Conservation (phyloP, 106 monocot genomes). For the Gastrodia elata region DNA sequence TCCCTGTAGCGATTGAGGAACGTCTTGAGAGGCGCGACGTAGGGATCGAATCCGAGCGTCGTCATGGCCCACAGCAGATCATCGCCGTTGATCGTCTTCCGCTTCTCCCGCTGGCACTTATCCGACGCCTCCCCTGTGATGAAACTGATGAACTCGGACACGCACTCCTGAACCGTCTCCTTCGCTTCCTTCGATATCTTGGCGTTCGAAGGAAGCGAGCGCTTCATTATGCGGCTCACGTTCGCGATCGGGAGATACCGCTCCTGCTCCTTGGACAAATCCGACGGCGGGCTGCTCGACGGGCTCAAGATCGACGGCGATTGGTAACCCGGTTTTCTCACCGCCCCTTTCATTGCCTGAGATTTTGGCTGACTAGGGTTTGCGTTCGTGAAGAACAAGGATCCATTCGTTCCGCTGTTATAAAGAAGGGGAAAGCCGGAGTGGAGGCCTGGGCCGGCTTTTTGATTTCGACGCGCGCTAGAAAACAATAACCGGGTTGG, state of each 20-base stretch:
- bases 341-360: constrained; percentile 23
- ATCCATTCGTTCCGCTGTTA: too few relatives aligned
- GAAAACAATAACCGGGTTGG: too few relatives aligned
- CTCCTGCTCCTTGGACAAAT: constrained; percentile 25
- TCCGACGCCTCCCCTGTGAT: constrained; percentile 68
- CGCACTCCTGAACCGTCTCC: constrained; percentile 70
- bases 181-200: constrained; percentile 74
- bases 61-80: constrained; percentile 72
- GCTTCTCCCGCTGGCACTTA: constrained; percentile 67
- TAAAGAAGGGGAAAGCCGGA: neutral
- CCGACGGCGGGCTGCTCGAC: constrained; percentile 14
- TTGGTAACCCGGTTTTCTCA: neutral
- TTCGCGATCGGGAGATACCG: constrained; percentile 43
- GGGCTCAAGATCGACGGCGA: neutral
- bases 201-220: constrained; percentile 53
- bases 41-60: constrained; percentile 34
- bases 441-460: neutral
- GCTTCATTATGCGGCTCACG: constrained; percentile 42
- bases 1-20: constrained; percentile 32
- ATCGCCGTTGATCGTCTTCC: constrained; percentile 67
- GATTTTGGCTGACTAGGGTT: constrained; percentile 27
- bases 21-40: constrained; percentile 28
- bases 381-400: too few relatives aligned
- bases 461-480: too few relatives aligned
- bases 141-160: constrained; percentile 78